Evolutionary conservation across 139 green algal species (phyloP).

Genomic region (Coelastrella sp.): DNA sequence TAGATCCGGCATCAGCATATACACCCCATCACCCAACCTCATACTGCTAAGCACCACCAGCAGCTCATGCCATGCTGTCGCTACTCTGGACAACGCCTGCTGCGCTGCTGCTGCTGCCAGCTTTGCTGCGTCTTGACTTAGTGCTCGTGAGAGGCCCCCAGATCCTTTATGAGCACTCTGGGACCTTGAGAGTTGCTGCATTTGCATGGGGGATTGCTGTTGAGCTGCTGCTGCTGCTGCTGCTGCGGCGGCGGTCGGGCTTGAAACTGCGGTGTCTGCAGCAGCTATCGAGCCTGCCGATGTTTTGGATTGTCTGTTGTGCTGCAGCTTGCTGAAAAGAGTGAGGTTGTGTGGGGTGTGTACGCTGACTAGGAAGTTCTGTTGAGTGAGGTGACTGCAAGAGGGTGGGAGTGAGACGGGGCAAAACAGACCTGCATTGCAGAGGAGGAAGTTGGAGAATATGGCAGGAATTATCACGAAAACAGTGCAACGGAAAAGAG

Average conservation of each 20-base stretch:
- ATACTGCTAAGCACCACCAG: not conserved
- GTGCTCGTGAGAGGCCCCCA: no score
- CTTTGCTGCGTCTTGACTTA: not conserved
- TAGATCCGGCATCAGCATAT: conserved; percentile 56
- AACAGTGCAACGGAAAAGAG: no score
- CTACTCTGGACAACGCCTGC: not conserved
- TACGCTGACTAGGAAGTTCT: conserved; percentile 25
- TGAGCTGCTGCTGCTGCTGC: not conserved
- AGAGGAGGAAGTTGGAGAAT: no score
- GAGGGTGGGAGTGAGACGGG: not conserved
- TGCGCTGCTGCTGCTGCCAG: conserved; percentile 24
- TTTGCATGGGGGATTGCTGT: no score
- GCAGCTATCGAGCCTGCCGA: no score
- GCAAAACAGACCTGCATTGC: not conserved
- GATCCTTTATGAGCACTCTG: no score
- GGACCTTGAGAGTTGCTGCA: no score
- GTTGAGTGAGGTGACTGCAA: not conserved
- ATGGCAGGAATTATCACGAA: no score
- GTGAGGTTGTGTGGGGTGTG: not conserved
- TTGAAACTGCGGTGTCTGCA: not conserved
- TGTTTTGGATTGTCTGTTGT: not conserved
- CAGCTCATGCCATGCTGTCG: conserved; percentile 29
- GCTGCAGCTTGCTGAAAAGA: conserved; percentile 13
- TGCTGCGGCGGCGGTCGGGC: not conserved
- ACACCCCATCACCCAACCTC: conserved; percentile 30